phyloP scores from a whole-genome alignment of 2,329 filamentous ascomycete genomes.

The Fusarium irregulare region DNA sequence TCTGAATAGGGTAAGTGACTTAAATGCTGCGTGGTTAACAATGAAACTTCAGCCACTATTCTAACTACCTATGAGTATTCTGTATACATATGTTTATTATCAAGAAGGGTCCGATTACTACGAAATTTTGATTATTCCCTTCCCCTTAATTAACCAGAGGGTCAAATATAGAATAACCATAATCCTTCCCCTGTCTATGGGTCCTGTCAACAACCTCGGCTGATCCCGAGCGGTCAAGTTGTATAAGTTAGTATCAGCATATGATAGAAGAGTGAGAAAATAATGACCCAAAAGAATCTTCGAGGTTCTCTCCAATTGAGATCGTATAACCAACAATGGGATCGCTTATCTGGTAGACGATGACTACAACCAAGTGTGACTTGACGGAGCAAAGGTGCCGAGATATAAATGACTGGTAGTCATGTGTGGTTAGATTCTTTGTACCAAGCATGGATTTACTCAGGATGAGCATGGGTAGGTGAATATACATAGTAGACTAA shows the following conservation, averaged over 20 bases:
- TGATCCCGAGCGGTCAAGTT: slow-evolving; percentile 16
- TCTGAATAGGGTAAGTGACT: neutral
- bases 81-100: neutral
- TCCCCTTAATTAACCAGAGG: neutral
- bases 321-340: neutral
- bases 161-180: neutral
- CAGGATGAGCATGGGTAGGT: neutral
- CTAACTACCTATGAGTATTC: no score
- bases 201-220: slow-evolving; percentile 1
- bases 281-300: neutral
- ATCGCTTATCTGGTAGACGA: neutral
- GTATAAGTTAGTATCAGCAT: neutral
- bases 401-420: slow-evolving; percentile 1
- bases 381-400: slow-evolving; percentile 8
- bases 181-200: slow-evolving; percentile 1
- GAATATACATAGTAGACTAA: neutral
- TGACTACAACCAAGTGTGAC: neutral
- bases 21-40: neutral
- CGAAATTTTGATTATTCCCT: neutral
- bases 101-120: neutral
- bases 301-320: neutral
- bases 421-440: slow-evolving; percentile 1
- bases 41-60: neutral
- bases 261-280: neutral
- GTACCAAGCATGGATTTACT: slow-evolving; percentile 1